Evolutionary conservation across 345 rosid species (phyloP), one percentile per base, ranked within the genome.

Genomic region (Lagerstroemia speciosa): DNA sequence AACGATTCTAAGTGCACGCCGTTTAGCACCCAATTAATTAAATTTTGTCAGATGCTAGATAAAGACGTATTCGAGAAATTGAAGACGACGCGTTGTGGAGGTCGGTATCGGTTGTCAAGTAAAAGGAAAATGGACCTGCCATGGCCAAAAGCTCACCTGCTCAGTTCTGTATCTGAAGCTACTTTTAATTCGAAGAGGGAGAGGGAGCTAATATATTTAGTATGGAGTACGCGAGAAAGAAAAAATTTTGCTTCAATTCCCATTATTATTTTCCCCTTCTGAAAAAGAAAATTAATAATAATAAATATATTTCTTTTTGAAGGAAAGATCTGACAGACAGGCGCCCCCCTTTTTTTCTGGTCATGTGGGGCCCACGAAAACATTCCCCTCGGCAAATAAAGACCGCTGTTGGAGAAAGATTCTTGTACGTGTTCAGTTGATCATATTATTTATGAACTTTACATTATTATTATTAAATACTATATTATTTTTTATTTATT

Each of bases 301-400:
- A 32, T 9, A 33, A 8, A 12, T 29, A 9, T 16, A 55, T 26
- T 58, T 58, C 27, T 8, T 3, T 45, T 45, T 45, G 55, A 24
- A 48, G 11, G 26, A 22, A 52, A 52, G 58, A 52, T 52, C 29
- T 6, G 58, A 52, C 61, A 55, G 58, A 22, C 61, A 55, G 60
- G 61, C 30, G 61, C 31, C 61, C 0, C 24, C 16, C 20, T 48
- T 48, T 48, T 48, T 9, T 48, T 55, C 15, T 5, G 1, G 61
- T 24, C 24, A 55, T 6, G 31, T n/a, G 29, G 61, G 61, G 30
- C 61, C 61, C 83, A 82, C 37, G 19, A 40, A 66, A 82, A 86
- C 90, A 86, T 86, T 86, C 90, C 80, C 81, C 82, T 86, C 70
- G 90, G 73, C 77, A 72, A 86, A n/a, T n/a, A n/a, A n/a, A n/a